Conservation (phyloP, 2,329 filamentous ascomycete species). For the Fusarium sp. region DNA sequence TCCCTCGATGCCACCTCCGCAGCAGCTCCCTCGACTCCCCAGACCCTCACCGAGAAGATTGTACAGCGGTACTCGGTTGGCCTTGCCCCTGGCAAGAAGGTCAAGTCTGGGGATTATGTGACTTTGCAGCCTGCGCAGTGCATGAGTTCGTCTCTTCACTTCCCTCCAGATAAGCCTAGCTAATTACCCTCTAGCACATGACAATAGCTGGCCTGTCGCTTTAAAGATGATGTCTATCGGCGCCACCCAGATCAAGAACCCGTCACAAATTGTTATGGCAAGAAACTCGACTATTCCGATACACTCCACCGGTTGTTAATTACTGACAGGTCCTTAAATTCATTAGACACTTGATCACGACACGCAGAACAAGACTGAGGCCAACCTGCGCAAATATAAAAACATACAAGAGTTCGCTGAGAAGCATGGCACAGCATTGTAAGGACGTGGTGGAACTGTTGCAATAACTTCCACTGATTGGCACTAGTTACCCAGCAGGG, state of each 20-base stretch:
- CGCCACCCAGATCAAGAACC: background rate
- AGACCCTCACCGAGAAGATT: slow-evolving; percentile 94
- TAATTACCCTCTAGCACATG: background rate
- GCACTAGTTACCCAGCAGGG: background rate
- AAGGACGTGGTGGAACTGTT: slow-evolving; percentile 81
- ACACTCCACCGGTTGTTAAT: background rate
- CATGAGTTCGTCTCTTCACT: background rate
- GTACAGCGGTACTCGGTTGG: slow-evolving; percentile 84
- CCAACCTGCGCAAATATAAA: slow-evolving; percentile 83
- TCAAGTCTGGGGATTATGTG: slow-evolving; percentile 86
- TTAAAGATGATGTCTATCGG: background rate
- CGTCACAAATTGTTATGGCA: background rate
- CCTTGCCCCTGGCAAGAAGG: slow-evolving; percentile 79
- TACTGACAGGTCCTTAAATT: background rate
- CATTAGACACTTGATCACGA: slow-evolving; percentile 76
- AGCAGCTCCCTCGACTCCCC: slow-evolving; percentile 57
- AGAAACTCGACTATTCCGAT: background rate
- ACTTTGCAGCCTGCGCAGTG: slow-evolving; percentile 61
- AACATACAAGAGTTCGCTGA: slow-evolving; percentile 85
- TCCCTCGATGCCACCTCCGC: slow-evolving; percentile 52
- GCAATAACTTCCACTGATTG: background rate
- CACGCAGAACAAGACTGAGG: slow-evolving; percentile 83
- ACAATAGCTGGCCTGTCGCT: background rate
- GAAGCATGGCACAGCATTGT: slow-evolving; percentile 82
- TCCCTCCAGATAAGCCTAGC: background rate